Base-by-base conservation (phyloP, 1,139 yeast species). In the Zhuliangozyma parablackwelliae region DNA sequence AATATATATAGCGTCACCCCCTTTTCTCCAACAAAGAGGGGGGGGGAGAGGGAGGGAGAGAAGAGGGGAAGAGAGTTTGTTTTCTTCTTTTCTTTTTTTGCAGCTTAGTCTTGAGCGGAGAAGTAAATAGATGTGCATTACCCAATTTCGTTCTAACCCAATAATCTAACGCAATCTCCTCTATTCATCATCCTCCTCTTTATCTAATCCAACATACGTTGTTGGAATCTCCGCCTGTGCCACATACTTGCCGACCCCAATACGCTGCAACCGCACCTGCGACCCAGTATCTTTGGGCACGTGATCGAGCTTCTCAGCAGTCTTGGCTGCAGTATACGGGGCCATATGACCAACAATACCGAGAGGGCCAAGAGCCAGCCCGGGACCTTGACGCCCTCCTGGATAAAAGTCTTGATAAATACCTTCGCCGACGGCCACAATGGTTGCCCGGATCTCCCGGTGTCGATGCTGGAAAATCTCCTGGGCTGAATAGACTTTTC, bases 261-360 rank as follows among this genome's bases (percentile, higher is more conserved):
- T 13, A 26, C 38, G 30, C 25, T 36, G 10, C 7, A 38, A 30
- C 28, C 32, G 32, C 16, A 46, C 49, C 37, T 45, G 45, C 11
- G 44, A 7, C 7, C 46, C 46, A 12, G 33, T 42, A 12, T 41
- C 39, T n/a, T 29, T 32, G 7, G 47, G 46, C 2, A 45, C 50
- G 31, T 46, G 31, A 32, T 45, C 39, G 10, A 38, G 16, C 9
- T 31, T 8, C 21, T 46, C 31, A 9, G 38, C 32, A 1, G 25
- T 31, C 10, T 33, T 34, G 28, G 34, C 37, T 30, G 38, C 30
- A 6, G 33, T 28, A 32, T 29, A 23, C n/a, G n/a, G 12, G 48
- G 48, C 38, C 46, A 41, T 21, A 40, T 26, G 9, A 43, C n/a
- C 32, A 46, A 32, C 6, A 41, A 28, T 1, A 32, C 28, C 29